phyloP scores from a whole-genome alignment of 306 rosid genomes.

The Acacia crassicarpa region DNA sequence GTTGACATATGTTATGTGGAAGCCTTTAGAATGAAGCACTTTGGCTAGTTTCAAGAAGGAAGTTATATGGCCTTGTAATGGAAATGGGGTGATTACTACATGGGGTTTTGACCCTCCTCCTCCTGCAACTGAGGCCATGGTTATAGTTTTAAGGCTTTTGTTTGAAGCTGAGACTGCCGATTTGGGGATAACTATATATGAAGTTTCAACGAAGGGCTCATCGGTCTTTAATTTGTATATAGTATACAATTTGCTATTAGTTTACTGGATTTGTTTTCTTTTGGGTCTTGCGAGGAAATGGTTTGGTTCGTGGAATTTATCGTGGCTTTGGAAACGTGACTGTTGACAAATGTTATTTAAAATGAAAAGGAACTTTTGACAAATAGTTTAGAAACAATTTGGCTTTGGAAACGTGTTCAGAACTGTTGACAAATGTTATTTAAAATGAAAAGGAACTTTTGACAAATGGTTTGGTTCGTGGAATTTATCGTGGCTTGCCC shows the following conservation, averaged over 20 bases:
- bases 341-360: too few relatives aligned
- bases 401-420: background rate
- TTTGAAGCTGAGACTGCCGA: background rate
- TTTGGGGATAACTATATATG: background rate
- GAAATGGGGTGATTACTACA: background rate
- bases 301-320: too few relatives aligned
- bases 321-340: background rate
- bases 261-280: background rate
- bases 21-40: background rate
- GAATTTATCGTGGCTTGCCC: too few relatives aligned
- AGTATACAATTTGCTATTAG: background rate
- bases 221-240: background rate
- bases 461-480: too few relatives aligned
- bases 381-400: background rate
- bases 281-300: background rate
- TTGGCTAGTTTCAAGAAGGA: background rate
- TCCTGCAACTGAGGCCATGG: background rate
- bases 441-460: background rate
- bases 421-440: background rate
- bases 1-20: background rate
- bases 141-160: background rate
- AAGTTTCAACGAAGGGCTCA: background rate
- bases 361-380: background rate
- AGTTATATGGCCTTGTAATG: background rate
- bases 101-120: background rate